Percentiles rank a stretch among this genome's conserved stretches.
These are phyloP conservation scores for Pseudocercospora vitis DNA, from an alignment of 2,329 filamentous ascomycete genomes.

Conservation along the genomic window DNA sequence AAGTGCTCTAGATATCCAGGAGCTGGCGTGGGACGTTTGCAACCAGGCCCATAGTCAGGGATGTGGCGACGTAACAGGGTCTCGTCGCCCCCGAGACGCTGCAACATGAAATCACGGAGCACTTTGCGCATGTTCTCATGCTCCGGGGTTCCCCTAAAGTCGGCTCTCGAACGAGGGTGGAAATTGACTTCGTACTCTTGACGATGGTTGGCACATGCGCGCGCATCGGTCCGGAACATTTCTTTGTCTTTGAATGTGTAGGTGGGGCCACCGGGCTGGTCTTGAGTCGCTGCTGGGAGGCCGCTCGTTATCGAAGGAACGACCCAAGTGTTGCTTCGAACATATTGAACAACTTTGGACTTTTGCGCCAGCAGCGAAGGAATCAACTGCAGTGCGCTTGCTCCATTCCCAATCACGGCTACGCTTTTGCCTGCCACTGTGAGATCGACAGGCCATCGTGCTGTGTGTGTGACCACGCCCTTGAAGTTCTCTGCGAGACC, in stretches of 20 bases:
- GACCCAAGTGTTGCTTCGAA: conserved; percentile 40
- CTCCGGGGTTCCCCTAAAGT: conserved; percentile 8
- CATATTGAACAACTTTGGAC: conserved; percentile 49
- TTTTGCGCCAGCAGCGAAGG: conserved; percentile 48
- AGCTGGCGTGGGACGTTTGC: conserved; percentile 19
- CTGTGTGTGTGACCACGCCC: conserved; percentile 46
- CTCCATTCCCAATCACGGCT: conserved; percentile 48
- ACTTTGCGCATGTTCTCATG: conserved; percentile 2
- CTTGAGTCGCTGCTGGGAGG: conserved; percentile 13
- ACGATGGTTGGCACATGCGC: too few species aligned
- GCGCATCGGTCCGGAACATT: conserved; percentile 15
- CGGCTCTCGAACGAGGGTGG: too few species aligned
- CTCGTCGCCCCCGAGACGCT: conserved; percentile 13
- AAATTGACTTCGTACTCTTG: too few species aligned
- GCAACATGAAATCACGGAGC: conserved; percentile 13
- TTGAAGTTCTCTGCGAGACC: conserved; percentile 48
- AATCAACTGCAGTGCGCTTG: conserved; percentile 48
- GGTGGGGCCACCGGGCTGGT: conserved; percentile 13
- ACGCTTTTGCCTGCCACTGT: conserved; percentile 43
- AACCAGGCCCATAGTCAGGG: conserved; percentile 20
- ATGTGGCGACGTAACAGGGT: conserved; percentile 14
- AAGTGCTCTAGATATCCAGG: conserved; percentile 19
- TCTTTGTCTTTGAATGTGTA: conserved; percentile 16
- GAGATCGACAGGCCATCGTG: conserved; percentile 47
- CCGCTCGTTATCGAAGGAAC: conserved; percentile 15